Evolutionary conservation across 345 rosid genomes (phyloP).

Genomic region (Hevea brasiliensis): DNA sequence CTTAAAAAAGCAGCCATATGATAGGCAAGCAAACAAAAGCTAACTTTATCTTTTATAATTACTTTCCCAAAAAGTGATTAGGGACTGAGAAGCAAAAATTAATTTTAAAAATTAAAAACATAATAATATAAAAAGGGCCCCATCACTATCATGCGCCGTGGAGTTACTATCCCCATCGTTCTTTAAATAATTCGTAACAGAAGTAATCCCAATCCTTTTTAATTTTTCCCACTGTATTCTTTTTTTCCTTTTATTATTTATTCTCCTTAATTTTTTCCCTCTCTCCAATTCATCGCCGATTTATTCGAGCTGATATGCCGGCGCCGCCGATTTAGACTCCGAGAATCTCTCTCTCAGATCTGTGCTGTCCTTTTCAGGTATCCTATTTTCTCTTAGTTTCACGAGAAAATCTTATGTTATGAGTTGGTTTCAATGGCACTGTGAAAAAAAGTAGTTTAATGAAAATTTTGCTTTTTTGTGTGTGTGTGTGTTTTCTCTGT

Average conservation of each 20-base stretch:
- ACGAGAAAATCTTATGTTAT: slow-evolving; percentile 21
- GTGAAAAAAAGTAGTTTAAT: neutral
- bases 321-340: slow-evolving; percentile 46
- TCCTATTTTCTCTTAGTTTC: slow-evolving; percentile 31
- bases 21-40: slow-evolving; percentile 27
- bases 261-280: slow-evolving; percentile 7
- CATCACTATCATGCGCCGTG: slow-evolving; percentile 41
- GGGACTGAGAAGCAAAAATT: neutral
- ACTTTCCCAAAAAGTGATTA: neutral
- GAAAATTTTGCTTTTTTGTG: neutral
- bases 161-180: slow-evolving; percentile 39
- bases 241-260: neutral
- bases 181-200: slow-evolving; percentile 39
- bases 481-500: neutral
- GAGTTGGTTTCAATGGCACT: neutral
- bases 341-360: slow-evolving; percentile 34
- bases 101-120: neutral
- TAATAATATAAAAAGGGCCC: slow-evolving; percentile 7
- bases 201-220: neutral
- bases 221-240: neutral
- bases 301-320: slow-evolving; percentile 35
- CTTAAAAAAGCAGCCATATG: neutral
- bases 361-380: slow-evolving; percentile 34
- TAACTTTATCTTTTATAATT: slow-evolving; percentile 16
- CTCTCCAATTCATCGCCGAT: slow-evolving; percentile 42